These are phyloP conservation scores for Glycine soja DNA, from an alignment of 306 rosid genomes.

Conservation along the genomic window DNA sequence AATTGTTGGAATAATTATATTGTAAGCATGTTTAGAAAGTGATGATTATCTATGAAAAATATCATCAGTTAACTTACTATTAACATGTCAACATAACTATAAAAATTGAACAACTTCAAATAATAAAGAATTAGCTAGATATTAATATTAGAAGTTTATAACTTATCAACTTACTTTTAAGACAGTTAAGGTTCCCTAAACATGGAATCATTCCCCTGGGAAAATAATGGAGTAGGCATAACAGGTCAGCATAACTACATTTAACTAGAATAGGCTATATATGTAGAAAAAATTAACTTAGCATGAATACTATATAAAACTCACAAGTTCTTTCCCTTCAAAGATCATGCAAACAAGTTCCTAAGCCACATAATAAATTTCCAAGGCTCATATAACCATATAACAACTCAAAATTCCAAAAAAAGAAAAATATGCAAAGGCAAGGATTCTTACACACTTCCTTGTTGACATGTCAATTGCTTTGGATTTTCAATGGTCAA, in stretches of 20 bases:
- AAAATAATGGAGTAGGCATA: conserved; percentile 38
- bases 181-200: conserved; percentile 48
- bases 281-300: neutral
- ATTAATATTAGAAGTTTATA: neutral
- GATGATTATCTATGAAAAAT: no score
- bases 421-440: neutral
- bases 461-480: conserved; percentile 53
- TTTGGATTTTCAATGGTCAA: conserved; percentile 44
- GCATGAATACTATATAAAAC: conserved; percentile 11
- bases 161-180: conserved; percentile 54
- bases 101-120: no score
- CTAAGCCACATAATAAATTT: conserved; percentile 28
- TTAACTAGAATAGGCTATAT: neutral
- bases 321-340: conserved; percentile 45
- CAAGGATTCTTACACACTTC: conserved; percentile 57
- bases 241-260: conserved; percentile 42
- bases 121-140: neutral
- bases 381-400: conserved; percentile 29
- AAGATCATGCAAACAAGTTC: conserved; percentile 56
- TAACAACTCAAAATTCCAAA: conserved; percentile 14
- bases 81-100: no score
- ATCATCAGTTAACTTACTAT: no score
- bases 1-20: no score
- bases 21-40: no score
- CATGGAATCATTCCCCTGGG: conserved; percentile 62